Percentiles rank a stretch among this genome's conserved stretches.
phyloP scores from a whole-genome alignment of 176 grass and related monocot genomes.

The Eleusine coracana region DNA sequence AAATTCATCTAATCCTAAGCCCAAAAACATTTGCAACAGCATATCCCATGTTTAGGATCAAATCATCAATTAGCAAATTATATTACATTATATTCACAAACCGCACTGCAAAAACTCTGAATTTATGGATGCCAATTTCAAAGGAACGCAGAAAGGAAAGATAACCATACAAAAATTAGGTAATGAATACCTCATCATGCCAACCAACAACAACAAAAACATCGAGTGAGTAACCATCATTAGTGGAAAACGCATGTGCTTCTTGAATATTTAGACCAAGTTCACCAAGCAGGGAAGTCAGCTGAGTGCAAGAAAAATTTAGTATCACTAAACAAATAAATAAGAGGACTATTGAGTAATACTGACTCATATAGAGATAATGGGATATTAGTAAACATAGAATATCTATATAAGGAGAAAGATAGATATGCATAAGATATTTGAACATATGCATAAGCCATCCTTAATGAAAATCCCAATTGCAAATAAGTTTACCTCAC shows the following conservation, averaged over 20 bases:
- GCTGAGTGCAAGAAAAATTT: conserved; percentile 49
- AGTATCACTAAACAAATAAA: conserved; percentile 27
- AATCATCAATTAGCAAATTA: background rate
- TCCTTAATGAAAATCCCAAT: conserved; percentile 19
- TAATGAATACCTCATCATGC: conserved; percentile 75
- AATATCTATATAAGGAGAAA: background rate
- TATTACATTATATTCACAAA: conserved; percentile 2
- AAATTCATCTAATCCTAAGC: conserved; percentile 3
- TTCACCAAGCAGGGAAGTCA: conserved; percentile 91
- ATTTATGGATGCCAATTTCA: conserved; percentile 11
- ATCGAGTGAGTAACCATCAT: conserved; percentile 94
- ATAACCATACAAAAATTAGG: conserved; percentile 18
- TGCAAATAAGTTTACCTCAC: conserved; percentile 65
- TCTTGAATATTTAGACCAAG: conserved; percentile 99
- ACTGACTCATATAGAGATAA: conserved; percentile 12
- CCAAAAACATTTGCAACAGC: background rate
- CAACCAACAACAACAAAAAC: conserved; percentile 99
- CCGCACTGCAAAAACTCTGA: background rate
- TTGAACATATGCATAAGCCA: background rate
- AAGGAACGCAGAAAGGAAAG: conserved; percentile 16
- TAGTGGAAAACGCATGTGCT: conserved; percentile 99
- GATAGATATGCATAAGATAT: conserved; percentile 8
- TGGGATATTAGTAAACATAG: conserved; percentile 19
- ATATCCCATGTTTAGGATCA: background rate
- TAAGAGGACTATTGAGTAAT: background rate